Evolutionary conservation across 441 rosid genomes (phyloP).

Genomic region (Arabidopsis lyrata): DNA sequence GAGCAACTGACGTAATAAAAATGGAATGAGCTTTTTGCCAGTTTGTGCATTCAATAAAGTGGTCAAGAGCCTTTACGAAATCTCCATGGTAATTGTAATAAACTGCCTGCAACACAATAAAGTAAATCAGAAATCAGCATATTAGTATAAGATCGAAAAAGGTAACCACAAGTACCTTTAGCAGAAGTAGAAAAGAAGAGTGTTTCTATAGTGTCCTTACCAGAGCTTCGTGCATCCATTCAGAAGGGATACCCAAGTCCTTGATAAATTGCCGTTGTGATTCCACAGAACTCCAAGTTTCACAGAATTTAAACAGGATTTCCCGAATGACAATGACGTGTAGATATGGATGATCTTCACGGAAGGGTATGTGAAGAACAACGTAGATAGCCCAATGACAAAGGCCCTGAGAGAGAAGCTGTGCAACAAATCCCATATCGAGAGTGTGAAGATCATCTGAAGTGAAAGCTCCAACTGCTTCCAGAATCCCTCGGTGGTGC

Average conservation of each 20-base stretch:
- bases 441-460: constrained; percentile 91
- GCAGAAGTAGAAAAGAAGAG: constrained; percentile 9
- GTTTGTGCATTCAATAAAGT: constrained; percentile 78
- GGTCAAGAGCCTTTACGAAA: constrained; percentile 81
- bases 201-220: constrained; percentile 50
- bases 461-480: constrained; percentile 81
- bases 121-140: constrained; percentile 16
- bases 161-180: constrained; percentile 4
- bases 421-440: constrained; percentile 94
- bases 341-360: constrained; percentile 79
- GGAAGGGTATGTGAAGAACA: constrained; percentile 80
- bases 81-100: constrained; percentile 76
- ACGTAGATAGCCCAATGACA: constrained; percentile 99
- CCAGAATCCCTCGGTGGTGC: constrained; percentile 89
- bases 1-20: constrained; percentile 81
- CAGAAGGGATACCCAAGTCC: constrained; percentile 75
- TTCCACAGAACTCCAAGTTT: constrained; percentile 85
- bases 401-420: constrained; percentile 77
- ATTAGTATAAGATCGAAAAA: too few relatives aligned
- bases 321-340: constrained; percentile 79
- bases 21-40: constrained; percentile 96
- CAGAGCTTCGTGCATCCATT: constrained; percentile 98
- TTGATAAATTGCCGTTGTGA: constrained; percentile 80
- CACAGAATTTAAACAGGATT: constrained; percentile 93
- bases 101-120: constrained; percentile 68